These are phyloP conservation scores for Vaccinium macrocarpon DNA, from an alignment of 148 eudicot genomes.

Conservation along the genomic window DNA sequence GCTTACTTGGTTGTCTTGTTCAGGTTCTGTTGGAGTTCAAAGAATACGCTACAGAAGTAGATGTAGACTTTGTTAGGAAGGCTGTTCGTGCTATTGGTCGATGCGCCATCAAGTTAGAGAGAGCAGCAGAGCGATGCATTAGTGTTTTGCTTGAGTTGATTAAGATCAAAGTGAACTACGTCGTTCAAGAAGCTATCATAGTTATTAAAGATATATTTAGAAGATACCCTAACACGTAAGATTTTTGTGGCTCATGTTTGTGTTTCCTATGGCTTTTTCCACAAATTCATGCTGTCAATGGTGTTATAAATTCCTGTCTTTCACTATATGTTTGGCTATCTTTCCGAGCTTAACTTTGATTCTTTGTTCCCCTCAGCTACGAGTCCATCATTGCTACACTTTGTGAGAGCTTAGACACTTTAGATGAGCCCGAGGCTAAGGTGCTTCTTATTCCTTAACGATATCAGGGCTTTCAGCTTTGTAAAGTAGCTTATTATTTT, in stretches of 20 bases:
- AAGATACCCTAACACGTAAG: slow-evolving; percentile 98
- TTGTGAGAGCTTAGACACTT: slow-evolving; percentile 95
- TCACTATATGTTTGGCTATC: not conserved
- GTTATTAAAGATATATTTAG: slow-evolving; percentile 97
- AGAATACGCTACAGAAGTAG: slow-evolving; percentile 98
- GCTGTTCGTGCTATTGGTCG: slow-evolving; percentile 99
- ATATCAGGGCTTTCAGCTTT: slow-evolving; percentile 19
- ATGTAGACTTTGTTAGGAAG: slow-evolving; percentile 97
- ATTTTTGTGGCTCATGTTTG: slow-evolving; percentile 5
- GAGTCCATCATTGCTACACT: slow-evolving; percentile 99
- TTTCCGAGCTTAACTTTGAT: not conserved
- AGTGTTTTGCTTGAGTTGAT: slow-evolving; percentile 96
- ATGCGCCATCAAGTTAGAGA: slow-evolving; percentile 97
- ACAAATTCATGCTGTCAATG: not conserved
- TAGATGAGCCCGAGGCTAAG: slow-evolving; percentile 99
- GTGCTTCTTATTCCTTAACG: slow-evolving; percentile 35
- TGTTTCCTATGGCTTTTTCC: not conserved
- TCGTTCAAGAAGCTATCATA: slow-evolving; percentile 98
- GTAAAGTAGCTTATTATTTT: not conserved
- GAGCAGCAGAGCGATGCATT: slow-evolving; percentile 99
- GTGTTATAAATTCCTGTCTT: not conserved
- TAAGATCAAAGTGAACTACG: slow-evolving; percentile 98
- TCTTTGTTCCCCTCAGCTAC: slow-evolving; percentile 46
- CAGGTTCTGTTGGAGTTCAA: slow-evolving; percentile 96
- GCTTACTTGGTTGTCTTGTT: slow-evolving; percentile 20